phyloP scores from a whole-genome alignment of 2,329 filamentous ascomycete species.

The Penicillium sp. region DNA sequence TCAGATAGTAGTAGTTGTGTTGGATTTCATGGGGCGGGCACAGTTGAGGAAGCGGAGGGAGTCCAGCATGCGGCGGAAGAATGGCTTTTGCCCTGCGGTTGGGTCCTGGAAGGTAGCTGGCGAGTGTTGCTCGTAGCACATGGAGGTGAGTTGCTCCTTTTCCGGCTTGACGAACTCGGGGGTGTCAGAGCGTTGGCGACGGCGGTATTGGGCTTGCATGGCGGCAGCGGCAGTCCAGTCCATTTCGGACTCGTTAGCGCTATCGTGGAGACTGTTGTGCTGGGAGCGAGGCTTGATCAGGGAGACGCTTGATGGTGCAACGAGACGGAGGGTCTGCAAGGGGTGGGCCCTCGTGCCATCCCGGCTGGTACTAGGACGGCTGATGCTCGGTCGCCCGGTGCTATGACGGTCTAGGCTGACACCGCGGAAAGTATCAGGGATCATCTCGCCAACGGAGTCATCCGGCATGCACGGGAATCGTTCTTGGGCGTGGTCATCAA shows the following conservation, averaged over 20 bases:
- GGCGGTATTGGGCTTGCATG: slow-evolving; percentile 36
- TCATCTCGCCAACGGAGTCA: slow-evolving; percentile 13
- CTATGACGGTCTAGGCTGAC: slow-evolving; percentile 20
- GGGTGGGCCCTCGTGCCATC: slow-evolving; percentile 26
- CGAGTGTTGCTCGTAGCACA: slow-evolving; percentile 34
- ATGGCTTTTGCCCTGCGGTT: slow-evolving; percentile 10
- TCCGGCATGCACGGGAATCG: slow-evolving; percentile 33
- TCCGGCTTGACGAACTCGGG: slow-evolving; percentile 26
- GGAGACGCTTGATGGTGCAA: slow-evolving; percentile 38
- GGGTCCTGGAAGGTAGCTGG: slow-evolving; percentile 21
- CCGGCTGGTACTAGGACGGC: slow-evolving; percentile 23
- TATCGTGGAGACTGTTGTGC: slow-evolving; percentile 14
- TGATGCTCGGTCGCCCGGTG: slow-evolving; percentile 14
- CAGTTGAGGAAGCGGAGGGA: slow-evolving; percentile 24
- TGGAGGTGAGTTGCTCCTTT: slow-evolving; percentile 29
- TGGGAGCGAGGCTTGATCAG: slow-evolving; percentile 29
- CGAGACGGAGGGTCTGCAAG: slow-evolving; percentile 36
- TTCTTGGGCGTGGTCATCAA: slow-evolving; percentile 24
- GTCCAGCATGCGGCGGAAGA: slow-evolving; percentile 23
- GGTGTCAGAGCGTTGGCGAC: slow-evolving; percentile 32
- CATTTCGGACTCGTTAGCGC: slow-evolving; percentile 26
- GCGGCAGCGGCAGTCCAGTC: slow-evolving; percentile 38
- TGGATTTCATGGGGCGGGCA: slow-evolving; percentile 13
- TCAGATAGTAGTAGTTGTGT: slow-evolving; percentile 18
- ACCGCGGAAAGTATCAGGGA: slow-evolving; percentile 13